Evolutionary conservation across 495 filamentous ascomycete species (phyloP).

Genomic region (Aspergillus panamensis): DNA sequence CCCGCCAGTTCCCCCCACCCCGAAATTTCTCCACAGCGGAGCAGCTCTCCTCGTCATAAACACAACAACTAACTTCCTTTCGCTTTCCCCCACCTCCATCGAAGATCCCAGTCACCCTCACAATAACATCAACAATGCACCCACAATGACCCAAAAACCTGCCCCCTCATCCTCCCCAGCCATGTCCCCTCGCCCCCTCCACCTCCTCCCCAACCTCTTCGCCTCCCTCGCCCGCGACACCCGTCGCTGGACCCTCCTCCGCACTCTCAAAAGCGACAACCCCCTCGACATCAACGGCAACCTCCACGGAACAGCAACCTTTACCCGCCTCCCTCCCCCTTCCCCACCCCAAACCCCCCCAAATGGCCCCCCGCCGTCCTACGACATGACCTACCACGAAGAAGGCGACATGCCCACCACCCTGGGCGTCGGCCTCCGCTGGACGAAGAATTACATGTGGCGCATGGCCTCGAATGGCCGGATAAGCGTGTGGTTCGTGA

Average conservation of each 20-base stretch:
- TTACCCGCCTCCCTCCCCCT: slow-evolving; percentile 27
- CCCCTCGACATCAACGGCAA: slow-evolving; percentile 41
- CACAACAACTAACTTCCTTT: neutral
- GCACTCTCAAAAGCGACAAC: slow-evolving; percentile 44
- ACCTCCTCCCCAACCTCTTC: slow-evolving; percentile 24
- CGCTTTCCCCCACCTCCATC: no score
- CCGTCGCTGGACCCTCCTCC: slow-evolving; percentile 37
- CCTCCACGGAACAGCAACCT: slow-evolving; percentile 40
- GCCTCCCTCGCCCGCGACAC: slow-evolving; percentile 29
- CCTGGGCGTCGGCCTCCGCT: slow-evolving; percentile 30
- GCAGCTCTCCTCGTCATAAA: neutral
- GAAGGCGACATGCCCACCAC: slow-evolving; percentile 40
- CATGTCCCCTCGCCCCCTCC: slow-evolving; percentile 6
- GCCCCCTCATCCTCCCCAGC: neutral
- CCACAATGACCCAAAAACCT: neutral
- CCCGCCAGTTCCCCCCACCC: neutral
- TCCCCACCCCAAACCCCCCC: neutral
- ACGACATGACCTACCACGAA: slow-evolving; percentile 44
- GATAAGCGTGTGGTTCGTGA: slow-evolving; percentile 49
- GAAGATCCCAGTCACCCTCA: no score
- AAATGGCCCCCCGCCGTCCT: neutral
- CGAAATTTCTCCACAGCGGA: neutral
- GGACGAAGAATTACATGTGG: slow-evolving; percentile 50
- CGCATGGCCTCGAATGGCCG: slow-evolving; percentile 27
- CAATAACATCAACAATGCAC: no score